Percentiles rank a stretch among this genome's conserved stretches.
Evolutionary conservation across 2,329 filamentous ascomycete species (phyloP).

Genomic region (Trichoderma sp.): DNA sequence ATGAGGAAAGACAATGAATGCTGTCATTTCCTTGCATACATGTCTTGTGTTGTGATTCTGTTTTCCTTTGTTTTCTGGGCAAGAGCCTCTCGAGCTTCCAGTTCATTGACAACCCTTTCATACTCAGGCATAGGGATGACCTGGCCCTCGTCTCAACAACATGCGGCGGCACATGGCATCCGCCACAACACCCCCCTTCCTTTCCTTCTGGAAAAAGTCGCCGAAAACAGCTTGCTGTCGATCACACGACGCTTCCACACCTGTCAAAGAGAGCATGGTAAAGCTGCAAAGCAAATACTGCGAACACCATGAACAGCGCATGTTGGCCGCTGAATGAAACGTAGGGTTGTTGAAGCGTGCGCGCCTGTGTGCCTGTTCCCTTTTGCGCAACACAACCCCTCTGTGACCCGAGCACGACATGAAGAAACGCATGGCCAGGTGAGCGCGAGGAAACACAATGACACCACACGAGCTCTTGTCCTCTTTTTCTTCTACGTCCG

Average conservation of each 20-base stretch:
- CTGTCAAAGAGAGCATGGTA: constrained; percentile 1
- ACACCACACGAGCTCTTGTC: background rate
- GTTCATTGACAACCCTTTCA: background rate
- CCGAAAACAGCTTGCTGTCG: constrained; percentile 1
- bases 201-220: background rate
- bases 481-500: background rate
- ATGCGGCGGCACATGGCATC: constrained; percentile 10
- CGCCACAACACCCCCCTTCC: background rate
- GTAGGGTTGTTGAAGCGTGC: background rate
- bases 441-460: background rate
- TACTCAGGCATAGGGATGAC: background rate
- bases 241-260: constrained; percentile 3
- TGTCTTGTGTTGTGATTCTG: background rate
- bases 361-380: background rate
- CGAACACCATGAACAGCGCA: background rate
- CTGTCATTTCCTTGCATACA: background rate
- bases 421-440: background rate
- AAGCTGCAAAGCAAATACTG: background rate
- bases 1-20: constrained; percentile 7
- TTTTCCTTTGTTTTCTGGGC: too few species aligned
- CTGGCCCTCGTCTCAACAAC: background rate
- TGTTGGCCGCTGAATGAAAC: background rate
- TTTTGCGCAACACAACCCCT: constrained; percentile 6
- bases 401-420: background rate
- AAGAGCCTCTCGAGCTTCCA: background rate